Percentiles rank a stretch among this genome's conserved stretches.
Evolutionary conservation across 148 eudicot species (phyloP).

Genomic region (Mesembryanthemum crystallinum): DNA sequence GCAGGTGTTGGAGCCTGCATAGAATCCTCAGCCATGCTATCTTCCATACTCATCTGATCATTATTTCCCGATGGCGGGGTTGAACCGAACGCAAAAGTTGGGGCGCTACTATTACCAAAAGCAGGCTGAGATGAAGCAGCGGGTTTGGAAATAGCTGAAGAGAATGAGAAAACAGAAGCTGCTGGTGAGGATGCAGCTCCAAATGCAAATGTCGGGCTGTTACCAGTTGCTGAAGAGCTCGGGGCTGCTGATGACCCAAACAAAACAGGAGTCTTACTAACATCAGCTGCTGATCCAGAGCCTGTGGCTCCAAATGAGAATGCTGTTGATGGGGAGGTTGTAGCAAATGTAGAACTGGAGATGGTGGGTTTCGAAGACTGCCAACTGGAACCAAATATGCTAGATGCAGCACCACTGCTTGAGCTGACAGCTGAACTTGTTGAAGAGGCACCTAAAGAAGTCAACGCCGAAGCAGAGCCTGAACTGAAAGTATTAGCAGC

Average conservation of each 20-base stretch:
- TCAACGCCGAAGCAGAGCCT: conserved; percentile 32
- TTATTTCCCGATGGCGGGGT: conserved; percentile 34
- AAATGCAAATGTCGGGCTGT: conserved; percentile 34
- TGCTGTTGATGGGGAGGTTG: conserved; percentile 19
- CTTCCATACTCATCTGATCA: conserved; percentile 74
- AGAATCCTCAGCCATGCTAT: conserved; percentile 91
- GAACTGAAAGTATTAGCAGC: conserved; percentile 27
- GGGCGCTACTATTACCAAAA: conserved; percentile 33
- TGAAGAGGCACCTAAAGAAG: conserved; percentile 29
- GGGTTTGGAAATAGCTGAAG: conserved; percentile 34
- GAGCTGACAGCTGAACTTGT: conserved; percentile 27
- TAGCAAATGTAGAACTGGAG: conserved; percentile 8
- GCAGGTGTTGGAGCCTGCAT: conserved; percentile 46
- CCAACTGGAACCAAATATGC: conserved; percentile 36
- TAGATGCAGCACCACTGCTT: conserved; percentile 30
- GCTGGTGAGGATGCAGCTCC: conserved; percentile 38
- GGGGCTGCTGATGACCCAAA: conserved; percentile 8
- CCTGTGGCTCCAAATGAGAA: conserved; percentile 27
- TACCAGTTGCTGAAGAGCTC: conserved; percentile 17
- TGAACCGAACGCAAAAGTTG: conserved; percentile 35
- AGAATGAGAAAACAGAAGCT: conserved; percentile 43
- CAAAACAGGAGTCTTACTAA: conserved; percentile 11
- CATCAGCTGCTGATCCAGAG: conserved; percentile 18
- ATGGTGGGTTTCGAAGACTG: conserved; percentile 34
- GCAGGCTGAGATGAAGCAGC: conserved; percentile 33